Conservation (phyloP, 192 early-diverging fungal genomes). For the Powellomyces hirtus region DNA sequence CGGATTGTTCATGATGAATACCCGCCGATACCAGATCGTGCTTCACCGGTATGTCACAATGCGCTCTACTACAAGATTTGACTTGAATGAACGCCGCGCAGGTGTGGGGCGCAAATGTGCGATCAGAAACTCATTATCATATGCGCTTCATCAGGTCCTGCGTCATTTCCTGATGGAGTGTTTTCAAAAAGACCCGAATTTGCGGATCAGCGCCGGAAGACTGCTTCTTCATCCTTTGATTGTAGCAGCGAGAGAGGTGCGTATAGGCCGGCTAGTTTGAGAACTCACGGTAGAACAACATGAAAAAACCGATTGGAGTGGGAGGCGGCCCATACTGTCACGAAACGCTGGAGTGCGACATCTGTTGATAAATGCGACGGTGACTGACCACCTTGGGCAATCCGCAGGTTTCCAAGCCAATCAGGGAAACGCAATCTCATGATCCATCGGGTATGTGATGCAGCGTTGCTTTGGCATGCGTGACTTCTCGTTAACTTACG, state of each 20-base stretch:
- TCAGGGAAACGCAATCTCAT: no score
- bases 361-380: no score
- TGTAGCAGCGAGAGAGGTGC: constrained; percentile 14
- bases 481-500: no score
- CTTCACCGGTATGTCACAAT: constrained; percentile 62
- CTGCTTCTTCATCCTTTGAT: constrained; percentile 82
- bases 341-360: no score
- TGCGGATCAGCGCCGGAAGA: constrained; percentile 69
- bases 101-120: background rate
- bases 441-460: no score
- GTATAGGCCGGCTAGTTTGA: no score
- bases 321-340: no score
- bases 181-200: constrained; percentile 76
- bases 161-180: constrained; percentile 79
- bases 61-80: background rate
- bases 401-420: no score
- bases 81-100: background rate
- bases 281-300: no score
- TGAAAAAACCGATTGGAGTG: no score
- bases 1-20: constrained; percentile 79
- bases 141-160: constrained; percentile 31
- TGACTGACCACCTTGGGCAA: no score
- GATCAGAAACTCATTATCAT: background rate
- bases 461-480: no score
- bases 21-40: constrained; percentile 79